Base-by-base conservation (phyloP, 2,329 filamentous ascomycete species). In the Pseudogymnoascus sp. region DNA sequence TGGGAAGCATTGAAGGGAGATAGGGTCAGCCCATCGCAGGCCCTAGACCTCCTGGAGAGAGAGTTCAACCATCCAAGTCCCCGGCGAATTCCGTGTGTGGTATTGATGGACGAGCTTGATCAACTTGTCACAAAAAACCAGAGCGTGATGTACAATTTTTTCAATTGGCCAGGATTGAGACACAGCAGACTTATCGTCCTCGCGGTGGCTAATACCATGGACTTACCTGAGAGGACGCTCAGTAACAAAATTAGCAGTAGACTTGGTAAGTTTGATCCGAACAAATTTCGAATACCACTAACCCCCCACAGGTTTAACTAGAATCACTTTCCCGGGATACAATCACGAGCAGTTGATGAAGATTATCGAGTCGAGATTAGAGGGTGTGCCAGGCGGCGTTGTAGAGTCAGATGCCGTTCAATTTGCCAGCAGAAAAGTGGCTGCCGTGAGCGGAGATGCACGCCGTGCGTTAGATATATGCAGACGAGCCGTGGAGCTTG, bases 61-160 rank as follows among this genome's bases (percentile, higher is more conserved):
- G 95, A 99, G 73, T 99, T 99, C 74, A 93, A 86, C 64, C 88
- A 93, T 65, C 95, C 96, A 0, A 96, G 89, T 65, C 95, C 95
- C 23, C 85, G 95, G 61, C 85, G 95, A 65, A 91, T 96, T 5
- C 95, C 96, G 1, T 97, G 93, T 73, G 95, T 99, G 13, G 95
- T 99, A 1, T 78, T 99, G 61, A 99, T 99, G 95, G 95, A 99
- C 72, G 95, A 99, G 76, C 82, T 99, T 59, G 95, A 99, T 74
- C 95, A 99, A 76, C 84, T 99, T 7, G 96, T 99, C 4, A 99
- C 95, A 11, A 95, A 93, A 73, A 97, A 96, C 71, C 96, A 99
- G 75, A 93, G 91, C n/a, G 95, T 99, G 77, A 99, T 99, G 95
- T 99, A 99, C 79, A 99, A 99, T 76, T 99, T 99, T 76, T 99